A percentile compares a stretch with the other conserved stretches of the same genome.
phyloP scores from a whole-genome alignment of 2,329 filamentous ascomycete genomes.

The Monosporascus sp. region DNA sequence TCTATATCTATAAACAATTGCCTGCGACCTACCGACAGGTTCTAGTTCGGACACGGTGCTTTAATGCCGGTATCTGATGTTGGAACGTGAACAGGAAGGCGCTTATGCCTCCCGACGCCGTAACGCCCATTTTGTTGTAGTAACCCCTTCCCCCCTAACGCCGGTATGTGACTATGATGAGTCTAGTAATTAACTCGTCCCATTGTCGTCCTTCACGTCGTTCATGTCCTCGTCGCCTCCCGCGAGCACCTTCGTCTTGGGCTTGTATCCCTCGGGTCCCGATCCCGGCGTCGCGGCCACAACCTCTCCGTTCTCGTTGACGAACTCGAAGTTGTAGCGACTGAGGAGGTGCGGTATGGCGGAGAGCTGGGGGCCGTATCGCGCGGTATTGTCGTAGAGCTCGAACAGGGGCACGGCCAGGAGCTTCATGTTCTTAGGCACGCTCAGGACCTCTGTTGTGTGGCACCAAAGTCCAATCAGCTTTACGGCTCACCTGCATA shows the following conservation, averaged over 20 bases:
- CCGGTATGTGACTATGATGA: background rate
- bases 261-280: constrained; percentile 54
- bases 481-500: background rate
- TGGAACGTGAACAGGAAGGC: background rate
- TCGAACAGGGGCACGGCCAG: constrained; percentile 95
- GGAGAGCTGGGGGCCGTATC: constrained; percentile 92
- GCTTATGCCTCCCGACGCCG: background rate
- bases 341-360: constrained; percentile 94
- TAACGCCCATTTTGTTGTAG: constrained; percentile 4
- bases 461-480: constrained; percentile 12
- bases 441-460: constrained; percentile 76
- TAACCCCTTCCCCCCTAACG: background rate
- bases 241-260: constrained; percentile 61
- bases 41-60: too few relatives aligned
- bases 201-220: constrained; percentile 23
- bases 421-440: constrained; percentile 99
- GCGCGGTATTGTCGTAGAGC: constrained; percentile 92
- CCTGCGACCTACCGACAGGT: too few relatives aligned
- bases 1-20: too few relatives aligned
- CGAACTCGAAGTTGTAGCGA: constrained; percentile 95
- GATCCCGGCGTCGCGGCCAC: constrained; percentile 78
- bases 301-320: constrained; percentile 86
- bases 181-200: constrained; percentile 9
- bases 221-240: constrained; percentile 58
- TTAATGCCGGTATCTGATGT: too few relatives aligned